Percentiles rank a stretch among this genome's conserved stretches.
Evolutionary conservation across 169 alveolate species (phyloP).

Genomic region (Eimeria brunetti): DNA sequence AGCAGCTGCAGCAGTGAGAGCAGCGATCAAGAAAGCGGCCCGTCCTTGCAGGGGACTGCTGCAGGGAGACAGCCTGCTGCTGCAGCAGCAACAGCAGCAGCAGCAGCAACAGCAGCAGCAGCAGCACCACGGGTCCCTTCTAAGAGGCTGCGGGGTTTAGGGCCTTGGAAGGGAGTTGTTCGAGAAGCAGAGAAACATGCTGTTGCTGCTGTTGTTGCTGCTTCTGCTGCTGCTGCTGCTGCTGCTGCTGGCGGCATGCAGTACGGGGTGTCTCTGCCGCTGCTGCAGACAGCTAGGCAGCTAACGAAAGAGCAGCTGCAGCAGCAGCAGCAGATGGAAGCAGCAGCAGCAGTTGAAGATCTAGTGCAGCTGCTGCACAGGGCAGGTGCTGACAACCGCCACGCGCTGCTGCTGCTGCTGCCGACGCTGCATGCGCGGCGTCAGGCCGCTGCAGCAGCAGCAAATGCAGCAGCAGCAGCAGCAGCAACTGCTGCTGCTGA

Average conservation of each 20-base stretch:
- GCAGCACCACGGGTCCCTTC: too few relatives aligned
- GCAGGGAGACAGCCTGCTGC: neutral
- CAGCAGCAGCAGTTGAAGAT: conserved; percentile 34
- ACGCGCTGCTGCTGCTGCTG: conserved; percentile 77
- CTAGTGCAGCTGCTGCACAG: conserved; percentile 28
- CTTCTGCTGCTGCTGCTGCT: conserved; percentile 12
- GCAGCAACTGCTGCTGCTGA: conserved; percentile 20
- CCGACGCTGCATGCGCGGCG: conserved; percentile 70
- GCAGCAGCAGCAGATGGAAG: conserved; percentile 38
- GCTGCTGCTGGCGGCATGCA: neutral
- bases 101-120: too few relatives aligned
- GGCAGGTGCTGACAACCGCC: conserved; percentile 17
- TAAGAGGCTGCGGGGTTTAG: neutral
- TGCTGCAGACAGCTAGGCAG: neutral
- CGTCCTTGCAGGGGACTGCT: neutral
- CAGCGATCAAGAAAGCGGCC: neutral
- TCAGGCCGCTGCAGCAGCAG: conserved; percentile 52
- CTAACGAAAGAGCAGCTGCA: conserved; percentile 36
- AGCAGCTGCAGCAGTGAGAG: conserved; percentile 6
- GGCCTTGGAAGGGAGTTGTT: conserved; percentile 8
- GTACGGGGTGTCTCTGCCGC: neutral
- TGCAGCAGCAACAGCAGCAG: neutral
- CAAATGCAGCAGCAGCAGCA: conserved; percentile 18
- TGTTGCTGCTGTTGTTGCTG: conserved; percentile 20
- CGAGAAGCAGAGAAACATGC: conserved; percentile 15